Evolutionary conservation across 305 asterid genomes (phyloP).

Genomic region (Coffea humblotiana): DNA sequence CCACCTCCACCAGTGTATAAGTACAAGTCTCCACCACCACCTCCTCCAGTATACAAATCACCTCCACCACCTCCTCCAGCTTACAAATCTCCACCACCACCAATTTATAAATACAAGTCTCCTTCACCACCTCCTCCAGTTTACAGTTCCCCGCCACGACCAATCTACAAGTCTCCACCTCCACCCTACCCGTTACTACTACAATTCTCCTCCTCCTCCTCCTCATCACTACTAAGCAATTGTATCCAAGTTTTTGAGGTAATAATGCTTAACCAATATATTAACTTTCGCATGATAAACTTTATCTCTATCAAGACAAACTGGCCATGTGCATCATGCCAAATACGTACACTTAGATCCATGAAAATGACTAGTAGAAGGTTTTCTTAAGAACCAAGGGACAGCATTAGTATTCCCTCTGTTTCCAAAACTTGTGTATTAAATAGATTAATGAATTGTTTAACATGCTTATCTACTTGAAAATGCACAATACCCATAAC

Average conservation of each 20-base stretch:
- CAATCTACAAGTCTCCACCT: background rate
- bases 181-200: background rate
- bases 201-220: constrained; percentile 16
- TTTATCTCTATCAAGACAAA: background rate
- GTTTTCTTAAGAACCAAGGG: too few species aligned
- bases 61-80: too few species aligned
- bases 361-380: background rate
- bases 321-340: background rate
- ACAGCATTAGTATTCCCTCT: too few species aligned
- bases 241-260: background rate
- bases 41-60: too few species aligned
- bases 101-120: too few species aligned
- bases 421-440: too few species aligned
- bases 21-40: too few species aligned
- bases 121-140: constrained; percentile 8
- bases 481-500: background rate
- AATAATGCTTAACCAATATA: background rate
- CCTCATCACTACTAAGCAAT: constrained; percentile 8
- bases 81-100: too few species aligned
- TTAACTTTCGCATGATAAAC: background rate
- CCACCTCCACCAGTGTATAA: too few species aligned
- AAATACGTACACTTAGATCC: background rate
- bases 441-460: too few species aligned
- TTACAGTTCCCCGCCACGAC: background rate
- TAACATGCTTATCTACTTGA: background rate